These are phyloP conservation scores for Boletus semigastroideus DNA, from an alignment of 1,284 basidiomycete species.

Conservation along the genomic window DNA sequence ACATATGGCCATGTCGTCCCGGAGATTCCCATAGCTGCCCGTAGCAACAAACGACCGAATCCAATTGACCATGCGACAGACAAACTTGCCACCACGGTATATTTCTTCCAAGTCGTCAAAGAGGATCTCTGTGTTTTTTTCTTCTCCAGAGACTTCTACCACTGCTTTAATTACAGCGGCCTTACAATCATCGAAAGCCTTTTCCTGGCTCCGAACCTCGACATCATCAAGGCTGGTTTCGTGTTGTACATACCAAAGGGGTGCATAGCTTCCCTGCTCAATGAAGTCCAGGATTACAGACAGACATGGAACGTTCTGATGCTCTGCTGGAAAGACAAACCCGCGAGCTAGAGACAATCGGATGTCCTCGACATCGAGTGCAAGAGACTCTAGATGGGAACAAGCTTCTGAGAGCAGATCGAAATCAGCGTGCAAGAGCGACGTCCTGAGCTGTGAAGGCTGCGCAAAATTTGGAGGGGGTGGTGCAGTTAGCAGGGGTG, in stretches of 20 bases:
- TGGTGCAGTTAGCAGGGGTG: conserved; percentile 45
- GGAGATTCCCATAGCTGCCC: conserved; percentile 28
- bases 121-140: conserved; percentile 72
- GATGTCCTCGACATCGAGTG: conserved; percentile 72
- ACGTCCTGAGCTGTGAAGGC: conserved; percentile 45
- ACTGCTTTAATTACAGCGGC: conserved; percentile 80
- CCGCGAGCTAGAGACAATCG: conserved; percentile 71
- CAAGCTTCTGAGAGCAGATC: conserved; percentile 72
- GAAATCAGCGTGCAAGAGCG: conserved; percentile 65
- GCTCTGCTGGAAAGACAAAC: conserved; percentile 55
- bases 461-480: conserved; percentile 41
- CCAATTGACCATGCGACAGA: conserved; percentile 77
- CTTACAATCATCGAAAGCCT: conserved; percentile 79
- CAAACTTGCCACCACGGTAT: conserved; percentile 67
- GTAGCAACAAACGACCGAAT: conserved; percentile 53
- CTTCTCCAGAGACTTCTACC: conserved; percentile 82
- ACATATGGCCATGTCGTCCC: conserved; percentile 83
- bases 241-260: conserved; percentile 53
- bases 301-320: conserved; percentile 58
- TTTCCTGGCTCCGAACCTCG: conserved; percentile 58
- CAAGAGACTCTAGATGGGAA: conserved; percentile 71
- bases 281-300: conserved; percentile 69
- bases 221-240: conserved; percentile 38
- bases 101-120: conserved; percentile 62
- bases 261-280: conserved; percentile 63